Percentiles rank a stretch among this genome's conserved stretches.
These are phyloP conservation scores for Acacia melanoxylon DNA, from an alignment of 306 rosid genomes.

Conservation along the genomic window DNA sequence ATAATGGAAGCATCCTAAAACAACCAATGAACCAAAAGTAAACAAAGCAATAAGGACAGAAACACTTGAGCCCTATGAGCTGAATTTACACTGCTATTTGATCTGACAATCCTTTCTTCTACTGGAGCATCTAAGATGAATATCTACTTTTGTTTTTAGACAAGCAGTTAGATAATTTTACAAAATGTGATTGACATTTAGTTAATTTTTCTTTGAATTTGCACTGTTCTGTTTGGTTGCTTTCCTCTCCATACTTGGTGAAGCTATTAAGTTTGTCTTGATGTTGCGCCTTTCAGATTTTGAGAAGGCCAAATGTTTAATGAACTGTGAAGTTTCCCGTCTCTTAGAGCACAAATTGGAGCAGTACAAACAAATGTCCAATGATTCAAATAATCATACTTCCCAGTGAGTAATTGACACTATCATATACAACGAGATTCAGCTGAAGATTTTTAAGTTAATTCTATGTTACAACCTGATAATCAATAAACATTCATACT, in stretches of 20 bases:
- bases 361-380: conserved; percentile 29
- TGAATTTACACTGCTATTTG: not conserved
- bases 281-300: conserved; percentile 25
- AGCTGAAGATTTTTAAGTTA: not conserved
- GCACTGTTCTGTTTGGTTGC: not conserved
- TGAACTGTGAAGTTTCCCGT: conserved; percentile 40
- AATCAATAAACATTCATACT: not conserved
- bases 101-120: not conserved
- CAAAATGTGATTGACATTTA: not conserved
- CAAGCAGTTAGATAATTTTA: not conserved
- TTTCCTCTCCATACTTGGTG: not conserved
- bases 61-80: not conserved
- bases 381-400: conserved; percentile 12
- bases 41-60: not conserved
- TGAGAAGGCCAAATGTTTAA: conserved; percentile 41
- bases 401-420: conserved; percentile 23
- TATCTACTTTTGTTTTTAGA: not conserved
- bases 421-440: not conserved
- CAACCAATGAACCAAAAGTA: not conserved
- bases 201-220: not conserved
- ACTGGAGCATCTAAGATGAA: not conserved
- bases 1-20: not conserved
- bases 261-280: not conserved
- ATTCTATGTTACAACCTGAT: not conserved
- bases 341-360: conserved; percentile 41